Percentiles rank a stretch among this genome's conserved stretches.
Evolutionary conservation across 2,329 filamentous ascomycete species (phyloP).

Genomic region (Fusarium virguliforme): DNA sequence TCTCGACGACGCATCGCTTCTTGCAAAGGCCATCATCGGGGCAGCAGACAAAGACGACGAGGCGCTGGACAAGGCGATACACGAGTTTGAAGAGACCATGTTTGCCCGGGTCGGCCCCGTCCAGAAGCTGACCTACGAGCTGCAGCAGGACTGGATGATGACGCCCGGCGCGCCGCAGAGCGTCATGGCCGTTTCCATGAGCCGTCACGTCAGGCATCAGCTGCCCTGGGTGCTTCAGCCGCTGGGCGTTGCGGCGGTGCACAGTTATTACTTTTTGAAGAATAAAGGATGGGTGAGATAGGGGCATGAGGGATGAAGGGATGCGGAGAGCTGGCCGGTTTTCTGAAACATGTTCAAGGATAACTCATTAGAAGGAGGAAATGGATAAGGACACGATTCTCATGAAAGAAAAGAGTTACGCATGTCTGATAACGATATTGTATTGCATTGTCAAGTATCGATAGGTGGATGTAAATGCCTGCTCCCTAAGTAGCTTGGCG

Average conservation of each 20-base stretch:
- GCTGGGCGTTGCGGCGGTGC: constrained; percentile 50
- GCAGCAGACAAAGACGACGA: constrained; percentile 45
- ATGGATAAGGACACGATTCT: background rate
- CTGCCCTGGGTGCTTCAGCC: constrained; percentile 54
- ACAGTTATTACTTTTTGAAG: constrained; percentile 52
- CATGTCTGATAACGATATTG: background rate
- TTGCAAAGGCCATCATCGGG: constrained; percentile 62
- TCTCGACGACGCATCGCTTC: constrained; percentile 68
- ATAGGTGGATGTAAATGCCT: background rate
- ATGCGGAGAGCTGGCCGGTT: background rate
- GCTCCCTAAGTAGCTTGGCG: background rate
- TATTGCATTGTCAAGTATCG: background rate
- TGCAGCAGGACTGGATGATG: constrained; percentile 65
- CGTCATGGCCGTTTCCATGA: constrained; percentile 58
- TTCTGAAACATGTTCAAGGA: background rate
- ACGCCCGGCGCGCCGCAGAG: constrained; percentile 62
- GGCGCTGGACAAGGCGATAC: constrained; percentile 55
- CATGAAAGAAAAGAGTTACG: background rate
- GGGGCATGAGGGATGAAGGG: background rate
- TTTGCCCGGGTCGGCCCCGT: constrained; percentile 57
- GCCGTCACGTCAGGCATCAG: constrained; percentile 53
- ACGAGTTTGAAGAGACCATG: constrained; percentile 59
- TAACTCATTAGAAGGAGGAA: background rate
- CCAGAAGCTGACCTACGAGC: constrained; percentile 62
- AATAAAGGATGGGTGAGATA: constrained; percentile 32